Conservation (phyloP, 225 moss, liverwort and hornwort species). For the Pseudisothecium myosuroides region DNA sequence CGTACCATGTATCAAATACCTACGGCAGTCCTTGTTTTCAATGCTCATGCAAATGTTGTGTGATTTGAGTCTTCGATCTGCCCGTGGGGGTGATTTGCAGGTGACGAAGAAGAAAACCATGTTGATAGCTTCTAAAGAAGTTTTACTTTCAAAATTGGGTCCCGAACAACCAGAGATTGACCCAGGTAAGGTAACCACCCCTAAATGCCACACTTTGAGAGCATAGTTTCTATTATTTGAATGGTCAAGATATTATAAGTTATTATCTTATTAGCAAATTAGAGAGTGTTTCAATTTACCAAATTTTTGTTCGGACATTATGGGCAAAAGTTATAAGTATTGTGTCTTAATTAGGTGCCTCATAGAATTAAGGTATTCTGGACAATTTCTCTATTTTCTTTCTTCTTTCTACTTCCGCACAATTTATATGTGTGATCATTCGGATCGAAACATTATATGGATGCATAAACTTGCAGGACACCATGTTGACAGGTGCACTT, state of each 20-base stretch:
- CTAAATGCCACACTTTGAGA: background rate
- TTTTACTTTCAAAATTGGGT: constrained; percentile 56
- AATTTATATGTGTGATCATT: background rate
- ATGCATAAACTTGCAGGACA: background rate
- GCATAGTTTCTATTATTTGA: background rate
- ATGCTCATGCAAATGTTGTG: background rate
- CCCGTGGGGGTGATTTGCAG: constrained; percentile 9
- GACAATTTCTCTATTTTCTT: background rate
- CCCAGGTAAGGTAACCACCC: constrained; percentile 26
- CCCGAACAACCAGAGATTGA: constrained; percentile 25
- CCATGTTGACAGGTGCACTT: background rate
- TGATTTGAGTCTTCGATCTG: background rate
- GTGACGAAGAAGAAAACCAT: constrained; percentile 74
- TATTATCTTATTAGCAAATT: background rate
- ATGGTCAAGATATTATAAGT: background rate
- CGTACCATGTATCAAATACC: background rate
- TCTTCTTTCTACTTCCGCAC: background rate
- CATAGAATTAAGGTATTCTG: background rate
- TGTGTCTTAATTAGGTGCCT: background rate
- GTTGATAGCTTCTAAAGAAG: constrained; percentile 57
- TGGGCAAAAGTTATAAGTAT: background rate
- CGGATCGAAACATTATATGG: background rate
- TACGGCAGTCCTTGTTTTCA: background rate
- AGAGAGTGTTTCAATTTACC: background rate
- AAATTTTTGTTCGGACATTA: background rate